Conservation (phyloP, 2,329 filamentous ascomycete species). For the Aspergillus terreus region DNA sequence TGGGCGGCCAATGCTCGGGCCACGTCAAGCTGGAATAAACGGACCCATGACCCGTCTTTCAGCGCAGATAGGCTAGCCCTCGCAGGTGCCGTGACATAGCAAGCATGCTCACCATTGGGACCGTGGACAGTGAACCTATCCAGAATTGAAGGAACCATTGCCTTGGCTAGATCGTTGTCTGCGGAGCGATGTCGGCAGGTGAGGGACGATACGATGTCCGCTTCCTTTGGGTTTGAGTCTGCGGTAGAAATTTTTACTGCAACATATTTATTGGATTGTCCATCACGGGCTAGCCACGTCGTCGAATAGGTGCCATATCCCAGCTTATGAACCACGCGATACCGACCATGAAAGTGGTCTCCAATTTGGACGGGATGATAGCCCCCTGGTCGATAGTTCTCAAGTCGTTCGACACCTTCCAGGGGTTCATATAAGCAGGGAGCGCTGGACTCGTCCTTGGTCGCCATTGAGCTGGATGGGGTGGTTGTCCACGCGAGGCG, state of each 20-base stretch:
- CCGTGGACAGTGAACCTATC: constrained; percentile 11
- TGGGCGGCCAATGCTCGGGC: constrained; percentile 17
- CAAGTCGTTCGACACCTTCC: constrained; percentile 20
- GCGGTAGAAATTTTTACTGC: constrained; percentile 26
- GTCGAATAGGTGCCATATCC: constrained; percentile 38
- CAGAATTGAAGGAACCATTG: constrained; percentile 9
- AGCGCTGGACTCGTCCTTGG: constrained; percentile 5
- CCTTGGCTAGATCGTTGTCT: background rate
- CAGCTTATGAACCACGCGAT: constrained; percentile 40
- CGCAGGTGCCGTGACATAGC: constrained; percentile 7
- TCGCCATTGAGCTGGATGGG: constrained; percentile 9
- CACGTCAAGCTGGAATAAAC: constrained; percentile 9
- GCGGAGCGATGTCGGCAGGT: background rate
- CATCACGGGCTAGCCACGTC: constrained; percentile 26
- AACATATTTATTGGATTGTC: constrained; percentile 18
- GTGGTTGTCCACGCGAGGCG: background rate
- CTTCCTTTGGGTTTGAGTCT: constrained; percentile 14
- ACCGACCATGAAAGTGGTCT: constrained; percentile 28
- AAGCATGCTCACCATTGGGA: constrained; percentile 10
- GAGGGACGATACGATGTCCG: constrained; percentile 3
- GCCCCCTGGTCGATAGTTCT: constrained; percentile 21
- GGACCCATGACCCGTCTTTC: constrained; percentile 6
- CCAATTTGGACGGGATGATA: constrained; percentile 29
- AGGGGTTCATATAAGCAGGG: constrained; percentile 14
- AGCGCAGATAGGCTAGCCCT: constrained; percentile 6